phyloP scores from a whole-genome alignment of 768 basidiomycete genomes.

The Tulasnella sp. region DNA sequence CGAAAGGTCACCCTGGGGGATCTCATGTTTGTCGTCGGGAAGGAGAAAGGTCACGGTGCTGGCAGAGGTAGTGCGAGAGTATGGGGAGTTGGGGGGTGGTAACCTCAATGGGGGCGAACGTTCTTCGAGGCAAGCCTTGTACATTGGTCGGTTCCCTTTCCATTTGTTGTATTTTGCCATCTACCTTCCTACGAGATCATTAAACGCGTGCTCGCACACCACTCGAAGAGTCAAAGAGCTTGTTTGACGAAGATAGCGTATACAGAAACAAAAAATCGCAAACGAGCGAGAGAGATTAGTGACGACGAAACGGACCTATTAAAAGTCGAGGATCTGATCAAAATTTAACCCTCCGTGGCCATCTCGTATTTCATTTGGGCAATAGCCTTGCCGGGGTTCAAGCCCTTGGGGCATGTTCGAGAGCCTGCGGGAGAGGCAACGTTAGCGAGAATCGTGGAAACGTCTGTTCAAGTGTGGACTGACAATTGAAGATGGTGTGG shows the following conservation, averaged over 20 bases:
- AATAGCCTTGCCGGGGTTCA: constrained; percentile 88
- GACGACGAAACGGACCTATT: neutral
- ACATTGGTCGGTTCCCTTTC: neutral
- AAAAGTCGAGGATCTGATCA: neutral
- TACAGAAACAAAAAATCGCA: neutral
- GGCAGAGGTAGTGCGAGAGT: constrained; percentile 68
- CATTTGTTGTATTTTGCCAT: neutral
- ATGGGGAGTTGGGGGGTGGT: constrained; percentile 35
- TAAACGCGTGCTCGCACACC: neutral
- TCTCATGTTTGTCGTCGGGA: constrained; percentile 78
- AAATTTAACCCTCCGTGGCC: constrained; percentile 43
- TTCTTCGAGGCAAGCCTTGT: neutral
- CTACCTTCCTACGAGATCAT: neutral
- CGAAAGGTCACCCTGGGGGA: constrained; percentile 63
- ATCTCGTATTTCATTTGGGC: constrained; percentile 90
- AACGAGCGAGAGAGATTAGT: neutral
- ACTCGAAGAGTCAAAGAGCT: neutral
- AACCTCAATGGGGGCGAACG: neutral
- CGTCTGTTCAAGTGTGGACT: constrained; percentile 20
- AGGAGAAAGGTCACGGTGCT: constrained; percentile 74
- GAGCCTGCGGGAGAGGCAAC: constrained; percentile 45
- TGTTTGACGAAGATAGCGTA: neutral
- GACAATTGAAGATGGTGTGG: constrained; percentile 98
- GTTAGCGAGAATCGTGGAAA: neutral
- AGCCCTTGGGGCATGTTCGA: constrained; percentile 94